These are phyloP conservation scores for Nitzschia putrida DNA, from an alignment of 108 stramenopile genomes.

Conservation along the genomic window DNA sequence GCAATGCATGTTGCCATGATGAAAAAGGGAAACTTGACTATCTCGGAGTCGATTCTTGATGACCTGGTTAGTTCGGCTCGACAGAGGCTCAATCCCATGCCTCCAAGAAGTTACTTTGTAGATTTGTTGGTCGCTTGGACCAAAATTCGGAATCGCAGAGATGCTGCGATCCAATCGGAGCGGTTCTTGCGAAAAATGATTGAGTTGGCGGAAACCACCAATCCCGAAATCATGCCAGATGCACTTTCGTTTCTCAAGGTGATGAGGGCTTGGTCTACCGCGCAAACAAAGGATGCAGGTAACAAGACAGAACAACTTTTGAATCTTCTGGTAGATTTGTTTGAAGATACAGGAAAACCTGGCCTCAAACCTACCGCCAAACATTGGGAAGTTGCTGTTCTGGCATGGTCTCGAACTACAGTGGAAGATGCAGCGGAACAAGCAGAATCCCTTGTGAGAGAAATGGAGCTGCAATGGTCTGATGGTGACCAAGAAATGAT, in stretches of 20 bases:
- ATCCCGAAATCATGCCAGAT: constrained; percentile 29
- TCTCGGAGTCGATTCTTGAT: constrained; percentile 29
- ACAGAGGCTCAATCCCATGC: constrained; percentile 18
- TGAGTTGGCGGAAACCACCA: constrained; percentile 9
- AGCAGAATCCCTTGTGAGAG: constrained; percentile 15
- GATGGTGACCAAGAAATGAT: constrained; percentile 25
- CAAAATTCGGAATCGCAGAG: constrained; percentile 16
- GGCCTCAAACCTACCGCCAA: constrained; percentile 17
- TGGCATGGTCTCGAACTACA: constrained; percentile 30
- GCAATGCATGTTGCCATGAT: constrained; percentile 24
- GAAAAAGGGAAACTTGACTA: constrained; percentile 7
- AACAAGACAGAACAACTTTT: background rate
- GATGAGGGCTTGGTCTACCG: constrained; percentile 17
- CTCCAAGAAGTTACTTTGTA: constrained; percentile 30
- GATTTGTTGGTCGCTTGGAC: constrained; percentile 35
- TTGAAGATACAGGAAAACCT: constrained; percentile 8
- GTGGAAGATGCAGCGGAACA: constrained; percentile 18
- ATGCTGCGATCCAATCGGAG: constrained; percentile 24
- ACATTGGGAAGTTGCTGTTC: constrained; percentile 2
- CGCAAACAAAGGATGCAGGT: constrained; percentile 1
- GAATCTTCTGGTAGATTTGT: background rate
- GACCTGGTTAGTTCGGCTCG: constrained; percentile 25
- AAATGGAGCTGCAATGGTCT: constrained; percentile 26
- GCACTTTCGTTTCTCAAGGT: constrained; percentile 26
- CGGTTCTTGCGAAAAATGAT: constrained; percentile 24